phyloP scores from a whole-genome alignment of 208 protist genomes.

The Leishmania guyanensis region DNA sequence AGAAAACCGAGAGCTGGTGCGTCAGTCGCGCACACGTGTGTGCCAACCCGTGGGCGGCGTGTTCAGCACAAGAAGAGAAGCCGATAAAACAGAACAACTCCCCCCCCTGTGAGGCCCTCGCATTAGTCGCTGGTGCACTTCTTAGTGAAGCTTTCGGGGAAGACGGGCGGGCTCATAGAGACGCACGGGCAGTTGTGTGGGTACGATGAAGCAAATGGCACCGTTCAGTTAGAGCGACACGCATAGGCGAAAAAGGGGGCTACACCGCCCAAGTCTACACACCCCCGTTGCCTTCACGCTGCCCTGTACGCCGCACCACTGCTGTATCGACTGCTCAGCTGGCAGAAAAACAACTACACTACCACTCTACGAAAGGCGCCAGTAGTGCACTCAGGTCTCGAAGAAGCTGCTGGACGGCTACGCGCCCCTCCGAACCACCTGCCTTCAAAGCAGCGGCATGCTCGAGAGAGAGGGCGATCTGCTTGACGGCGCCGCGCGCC shows the following conservation, averaged over 20 bases:
- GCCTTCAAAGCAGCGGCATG: not conserved
- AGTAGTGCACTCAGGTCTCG: not conserved
- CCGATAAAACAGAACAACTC: not conserved
- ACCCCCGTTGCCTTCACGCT: not conserved
- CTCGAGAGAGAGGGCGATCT: slow-evolving; percentile 6
- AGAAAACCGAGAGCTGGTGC: not conserved
- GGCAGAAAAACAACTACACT: not conserved
- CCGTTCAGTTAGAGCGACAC: not conserved
- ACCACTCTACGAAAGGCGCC: slow-evolving; percentile 23
- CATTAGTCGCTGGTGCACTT: not conserved
- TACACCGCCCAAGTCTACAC: not conserved
- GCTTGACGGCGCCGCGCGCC: slow-evolving; percentile 20
- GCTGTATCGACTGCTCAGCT: not conserved
- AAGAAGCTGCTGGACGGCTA: slow-evolving; percentile 1
- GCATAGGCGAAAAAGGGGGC: not conserved
- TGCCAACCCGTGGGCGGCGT: not conserved
- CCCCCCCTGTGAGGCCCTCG: not conserved
- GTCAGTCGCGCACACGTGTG: not conserved
- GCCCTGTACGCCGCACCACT: not conserved
- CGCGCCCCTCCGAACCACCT: slow-evolving; percentile 3
- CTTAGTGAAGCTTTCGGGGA: not conserved
- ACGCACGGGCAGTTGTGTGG: not conserved
- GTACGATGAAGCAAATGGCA: not conserved
- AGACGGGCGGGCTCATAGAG: not conserved
- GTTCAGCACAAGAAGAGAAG: not conserved